phyloP scores from a whole-genome alignment of 2,329 filamentous ascomycete genomes.

The Exophiala calicioides region DNA sequence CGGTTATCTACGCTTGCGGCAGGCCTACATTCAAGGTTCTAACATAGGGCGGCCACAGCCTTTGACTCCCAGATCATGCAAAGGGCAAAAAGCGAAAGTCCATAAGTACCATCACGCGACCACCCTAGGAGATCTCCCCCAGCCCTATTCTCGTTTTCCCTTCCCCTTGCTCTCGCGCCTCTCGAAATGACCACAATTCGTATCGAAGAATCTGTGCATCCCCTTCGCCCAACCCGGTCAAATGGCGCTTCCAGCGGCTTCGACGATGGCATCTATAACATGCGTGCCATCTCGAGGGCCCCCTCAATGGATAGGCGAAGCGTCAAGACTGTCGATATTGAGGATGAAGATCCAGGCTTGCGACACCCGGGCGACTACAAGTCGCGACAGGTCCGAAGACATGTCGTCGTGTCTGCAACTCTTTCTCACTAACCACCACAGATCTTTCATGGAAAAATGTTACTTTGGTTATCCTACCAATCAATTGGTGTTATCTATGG shows the following conservation, averaged over 20 bases:
- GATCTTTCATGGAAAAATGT: slow-evolving; percentile 34
- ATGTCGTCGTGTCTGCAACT: not conserved
- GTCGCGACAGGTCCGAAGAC: not conserved
- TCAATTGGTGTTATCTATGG: slow-evolving; percentile 60
- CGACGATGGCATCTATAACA: not conserved
- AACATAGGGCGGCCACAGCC: too few relatives aligned
- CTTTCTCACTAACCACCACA: not conserved
- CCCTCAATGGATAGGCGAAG: not conserved
- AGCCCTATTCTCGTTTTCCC: too few relatives aligned
- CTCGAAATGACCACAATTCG: not conserved
- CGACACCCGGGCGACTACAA: not conserved
- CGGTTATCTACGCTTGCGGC: too few relatives aligned
- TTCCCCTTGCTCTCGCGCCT: not conserved
- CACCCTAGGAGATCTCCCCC: not conserved
- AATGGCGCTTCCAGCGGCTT: not conserved
- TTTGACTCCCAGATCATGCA: too few relatives aligned
- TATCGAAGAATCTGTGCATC: not conserved
- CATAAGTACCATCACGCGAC: not conserved
- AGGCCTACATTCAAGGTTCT: too few relatives aligned
- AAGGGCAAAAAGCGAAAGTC: too few relatives aligned
- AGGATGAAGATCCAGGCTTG: not conserved
- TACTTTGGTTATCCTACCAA: slow-evolving; percentile 53
- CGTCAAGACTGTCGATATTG: not conserved
- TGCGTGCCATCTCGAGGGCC: not conserved
- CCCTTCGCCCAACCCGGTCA: not conserved